Conservation (phyloP, 2,329 filamentous ascomycete genomes). For the Cylindrodendrum hubeiense region DNA sequence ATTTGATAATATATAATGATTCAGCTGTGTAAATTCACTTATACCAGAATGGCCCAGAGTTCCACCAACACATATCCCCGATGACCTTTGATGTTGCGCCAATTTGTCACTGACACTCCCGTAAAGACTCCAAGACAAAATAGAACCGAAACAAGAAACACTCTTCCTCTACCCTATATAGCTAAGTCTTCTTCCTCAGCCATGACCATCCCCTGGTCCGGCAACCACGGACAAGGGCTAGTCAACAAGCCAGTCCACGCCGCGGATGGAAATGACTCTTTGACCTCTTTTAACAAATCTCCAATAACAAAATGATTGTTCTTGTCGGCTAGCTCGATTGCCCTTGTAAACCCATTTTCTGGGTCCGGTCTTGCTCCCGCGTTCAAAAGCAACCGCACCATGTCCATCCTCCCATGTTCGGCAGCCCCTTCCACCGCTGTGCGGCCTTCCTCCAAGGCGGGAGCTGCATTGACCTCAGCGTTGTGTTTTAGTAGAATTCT, state of each 20-base stretch:
- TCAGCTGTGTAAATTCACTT: too few relatives aligned
- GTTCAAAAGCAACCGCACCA: slow-evolving; percentile 8
- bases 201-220: not conserved
- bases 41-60: too few relatives aligned
- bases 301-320: not conserved
- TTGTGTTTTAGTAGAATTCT: not conserved
- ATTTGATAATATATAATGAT: too few relatives aligned
- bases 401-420: slow-evolving; percentile 18
- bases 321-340: slow-evolving; percentile 6
- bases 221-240: not conserved
- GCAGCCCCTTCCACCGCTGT: slow-evolving; percentile 14
- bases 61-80: too few relatives aligned
- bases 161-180: too few relatives aligned
- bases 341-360: not conserved
- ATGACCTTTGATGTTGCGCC: too few relatives aligned
- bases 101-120: too few relatives aligned
- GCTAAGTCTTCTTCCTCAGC: not conserved
- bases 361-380: not conserved
- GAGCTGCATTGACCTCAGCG: not conserved
- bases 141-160: too few relatives aligned
- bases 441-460: not conserved
- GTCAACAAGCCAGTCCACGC: not conserved
- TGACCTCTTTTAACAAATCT: not conserved
- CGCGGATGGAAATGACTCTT: not conserved
- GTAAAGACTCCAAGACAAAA: too few relatives aligned